These are phyloP conservation scores for Jacaranda copaia DNA, from an alignment of 257 asterid species.

Conservation along the genomic window DNA sequence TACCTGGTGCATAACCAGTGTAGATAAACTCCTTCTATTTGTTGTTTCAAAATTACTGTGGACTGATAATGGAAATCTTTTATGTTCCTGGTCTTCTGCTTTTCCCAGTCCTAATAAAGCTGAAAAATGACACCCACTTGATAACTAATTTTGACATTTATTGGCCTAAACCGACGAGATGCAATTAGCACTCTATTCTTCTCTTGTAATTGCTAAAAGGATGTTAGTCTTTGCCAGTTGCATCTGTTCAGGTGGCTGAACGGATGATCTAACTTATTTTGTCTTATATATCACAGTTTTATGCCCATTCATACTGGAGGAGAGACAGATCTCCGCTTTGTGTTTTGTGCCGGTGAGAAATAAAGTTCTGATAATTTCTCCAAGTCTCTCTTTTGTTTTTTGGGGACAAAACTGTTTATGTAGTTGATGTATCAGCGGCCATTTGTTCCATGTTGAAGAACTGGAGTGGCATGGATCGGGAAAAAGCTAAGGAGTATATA, in stretches of 20 bases:
- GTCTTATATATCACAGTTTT: slow-evolving; percentile 60
- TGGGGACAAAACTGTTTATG: slow-evolving; percentile 26
- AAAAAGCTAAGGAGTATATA: slow-evolving; percentile 83
- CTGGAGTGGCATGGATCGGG: slow-evolving; percentile 93
- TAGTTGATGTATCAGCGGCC: slow-evolving; percentile 64
- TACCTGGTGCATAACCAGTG: slow-evolving; percentile 12
- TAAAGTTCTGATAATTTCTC: slow-evolving; percentile 25
- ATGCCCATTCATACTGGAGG: slow-evolving; percentile 94
- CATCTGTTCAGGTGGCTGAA: slow-evolving; percentile 5
- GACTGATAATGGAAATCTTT: neutral
- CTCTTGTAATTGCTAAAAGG: slow-evolving; percentile 10
- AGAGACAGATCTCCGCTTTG: slow-evolving; percentile 94
- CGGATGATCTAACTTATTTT: slow-evolving; percentile 33
- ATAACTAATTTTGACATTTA: neutral
- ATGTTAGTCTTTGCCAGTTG: slow-evolving; percentile 1
- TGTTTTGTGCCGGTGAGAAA: slow-evolving; percentile 87
- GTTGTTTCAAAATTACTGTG: neutral
- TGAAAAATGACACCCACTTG: neutral
- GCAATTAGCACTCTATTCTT: neutral
- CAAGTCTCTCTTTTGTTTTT: slow-evolving; percentile 24
- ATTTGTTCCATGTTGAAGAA: slow-evolving; percentile 80
- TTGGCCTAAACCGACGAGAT: neutral
- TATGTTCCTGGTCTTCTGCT: neutral
- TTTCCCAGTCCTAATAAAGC: neutral
- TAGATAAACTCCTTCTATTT: neutral